phyloP scores from a whole-genome alignment of 371 early-diverging fungal genomes.

The Blyttiomyces sp. region DNA sequence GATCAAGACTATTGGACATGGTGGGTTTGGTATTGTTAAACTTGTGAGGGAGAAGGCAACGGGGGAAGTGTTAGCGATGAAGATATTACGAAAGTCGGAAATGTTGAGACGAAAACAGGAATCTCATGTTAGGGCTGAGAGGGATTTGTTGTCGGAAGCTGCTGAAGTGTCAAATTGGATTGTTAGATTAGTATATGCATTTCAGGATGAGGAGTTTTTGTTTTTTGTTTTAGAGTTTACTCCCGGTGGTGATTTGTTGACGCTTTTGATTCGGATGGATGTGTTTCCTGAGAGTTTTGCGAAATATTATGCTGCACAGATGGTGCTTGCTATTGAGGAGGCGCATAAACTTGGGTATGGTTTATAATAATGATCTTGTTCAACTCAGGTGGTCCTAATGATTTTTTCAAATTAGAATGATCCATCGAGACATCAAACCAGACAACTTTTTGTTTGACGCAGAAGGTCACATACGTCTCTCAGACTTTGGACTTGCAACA shows the following conservation, averaged over 20 bases:
- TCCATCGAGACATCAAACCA: too few relatives aligned
- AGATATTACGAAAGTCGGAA: constrained; percentile 88
- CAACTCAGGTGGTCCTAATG: too few relatives aligned
- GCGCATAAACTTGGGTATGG: too few relatives aligned
- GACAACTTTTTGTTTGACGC: constrained; percentile 86
- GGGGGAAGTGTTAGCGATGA: constrained; percentile 87
- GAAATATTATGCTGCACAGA: too few relatives aligned
- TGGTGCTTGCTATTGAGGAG: too few relatives aligned
- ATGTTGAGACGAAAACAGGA: constrained; percentile 88
- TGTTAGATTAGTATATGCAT: constrained; percentile 52
- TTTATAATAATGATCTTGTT: too few relatives aligned
- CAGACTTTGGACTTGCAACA: constrained; percentile 99
- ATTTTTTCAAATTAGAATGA: too few relatives aligned
- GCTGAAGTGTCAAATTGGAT: too few relatives aligned
- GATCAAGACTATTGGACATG: constrained; percentile 77
- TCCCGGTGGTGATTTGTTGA: constrained; percentile 63
- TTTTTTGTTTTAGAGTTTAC: constrained; percentile 79
- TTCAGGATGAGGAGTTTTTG: constrained; percentile 73
- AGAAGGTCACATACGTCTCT: constrained; percentile 96
- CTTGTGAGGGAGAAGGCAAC: constrained; percentile 69
- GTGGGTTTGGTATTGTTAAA: constrained; percentile 97
- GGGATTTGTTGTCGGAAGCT: too few relatives aligned
- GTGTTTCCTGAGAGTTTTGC: too few relatives aligned
- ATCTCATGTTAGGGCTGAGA: too few relatives aligned
- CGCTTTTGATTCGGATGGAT: too few relatives aligned